These are phyloP conservation scores for Candida easanensis DNA, from an alignment of 805 yeast species.

Conservation along the genomic window DNA sequence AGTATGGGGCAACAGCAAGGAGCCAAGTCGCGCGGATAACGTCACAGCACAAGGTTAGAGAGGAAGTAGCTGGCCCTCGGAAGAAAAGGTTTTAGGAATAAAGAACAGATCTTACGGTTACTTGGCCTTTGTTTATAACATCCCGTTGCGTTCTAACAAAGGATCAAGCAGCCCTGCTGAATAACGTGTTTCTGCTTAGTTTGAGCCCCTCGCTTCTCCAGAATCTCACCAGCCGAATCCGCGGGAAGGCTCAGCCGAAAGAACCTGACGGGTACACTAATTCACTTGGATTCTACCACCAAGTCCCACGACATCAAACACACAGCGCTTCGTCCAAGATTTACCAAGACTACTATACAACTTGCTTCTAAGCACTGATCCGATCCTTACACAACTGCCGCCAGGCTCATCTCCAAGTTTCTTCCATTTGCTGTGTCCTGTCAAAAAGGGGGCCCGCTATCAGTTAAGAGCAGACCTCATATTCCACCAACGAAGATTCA, in stretches of 20 bases:
- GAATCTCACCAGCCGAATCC: not conserved
- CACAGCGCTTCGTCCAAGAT: not conserved
- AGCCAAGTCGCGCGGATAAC: too few species aligned
- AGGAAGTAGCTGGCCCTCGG: too few species aligned
- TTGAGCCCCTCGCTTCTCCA: not conserved
- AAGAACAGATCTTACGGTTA: too few species aligned
- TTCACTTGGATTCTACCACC: not conserved
- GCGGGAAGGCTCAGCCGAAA: not conserved
- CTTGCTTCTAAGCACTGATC: too few species aligned
- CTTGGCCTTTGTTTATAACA: too few species aligned
- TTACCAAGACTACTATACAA: not conserved
- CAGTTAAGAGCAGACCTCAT: not conserved
- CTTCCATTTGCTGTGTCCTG: not conserved
- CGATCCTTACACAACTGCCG: not conserved
- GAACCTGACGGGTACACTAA: not conserved
- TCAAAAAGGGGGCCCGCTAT: not conserved
- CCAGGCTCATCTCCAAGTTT: not conserved
- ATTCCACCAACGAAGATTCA: not conserved
- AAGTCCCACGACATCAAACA: not conserved
- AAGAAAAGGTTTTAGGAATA: too few species aligned
- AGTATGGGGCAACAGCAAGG: too few species aligned
- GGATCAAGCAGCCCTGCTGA: too few species aligned
- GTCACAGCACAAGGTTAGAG: too few species aligned
- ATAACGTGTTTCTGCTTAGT: too few species aligned
- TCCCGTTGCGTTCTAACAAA: too few species aligned